A percentile compares a stretch with the other conserved stretches of the same genome.
Evolutionary conservation across 2,329 filamentous ascomycete species (phyloP).

Genomic region (Phyllosticta paracitricarpa): DNA sequence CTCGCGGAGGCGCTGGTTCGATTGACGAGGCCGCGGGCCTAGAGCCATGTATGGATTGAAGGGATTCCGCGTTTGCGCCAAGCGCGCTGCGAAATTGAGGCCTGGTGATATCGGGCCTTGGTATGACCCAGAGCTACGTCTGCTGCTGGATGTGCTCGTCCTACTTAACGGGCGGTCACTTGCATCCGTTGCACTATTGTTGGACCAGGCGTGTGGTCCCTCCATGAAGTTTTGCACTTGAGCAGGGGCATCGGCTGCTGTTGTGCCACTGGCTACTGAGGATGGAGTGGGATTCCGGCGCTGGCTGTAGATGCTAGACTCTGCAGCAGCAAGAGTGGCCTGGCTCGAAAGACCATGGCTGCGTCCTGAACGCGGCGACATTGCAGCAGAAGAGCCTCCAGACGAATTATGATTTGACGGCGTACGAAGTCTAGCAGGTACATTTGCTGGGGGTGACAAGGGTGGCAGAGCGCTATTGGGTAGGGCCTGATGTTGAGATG

Average conservation of each 20-base stretch:
- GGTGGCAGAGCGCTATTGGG: conserved; percentile 11
- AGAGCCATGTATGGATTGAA: conserved; percentile 27
- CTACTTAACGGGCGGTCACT: neutral
- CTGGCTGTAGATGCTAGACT: neutral
- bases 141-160: conserved; percentile 1
- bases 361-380: conserved; percentile 12
- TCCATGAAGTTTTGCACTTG: neutral
- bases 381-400: neutral
- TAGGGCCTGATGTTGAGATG: conserved; percentile 25
- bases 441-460: conserved; percentile 16
- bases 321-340: conserved; percentile 13
- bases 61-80: conserved; percentile 24
- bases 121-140: conserved; percentile 4
- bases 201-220: neutral
- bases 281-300: conserved; percentile 1
- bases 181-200: neutral
- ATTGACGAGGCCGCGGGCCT: conserved; percentile 22
- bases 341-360: conserved; percentile 24
- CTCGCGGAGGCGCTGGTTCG: conserved; percentile 24
- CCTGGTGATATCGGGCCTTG: conserved; percentile 12
- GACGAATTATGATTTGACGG: conserved; percentile 23
- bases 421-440: conserved; percentile 22
- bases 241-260: neutral
- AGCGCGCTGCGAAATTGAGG: conserved; percentile 24
- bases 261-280: neutral